These are phyloP conservation scores for Xylaria bambusicola DNA, from an alignment of 495 filamentous ascomycete species.

Conservation along the genomic window DNA sequence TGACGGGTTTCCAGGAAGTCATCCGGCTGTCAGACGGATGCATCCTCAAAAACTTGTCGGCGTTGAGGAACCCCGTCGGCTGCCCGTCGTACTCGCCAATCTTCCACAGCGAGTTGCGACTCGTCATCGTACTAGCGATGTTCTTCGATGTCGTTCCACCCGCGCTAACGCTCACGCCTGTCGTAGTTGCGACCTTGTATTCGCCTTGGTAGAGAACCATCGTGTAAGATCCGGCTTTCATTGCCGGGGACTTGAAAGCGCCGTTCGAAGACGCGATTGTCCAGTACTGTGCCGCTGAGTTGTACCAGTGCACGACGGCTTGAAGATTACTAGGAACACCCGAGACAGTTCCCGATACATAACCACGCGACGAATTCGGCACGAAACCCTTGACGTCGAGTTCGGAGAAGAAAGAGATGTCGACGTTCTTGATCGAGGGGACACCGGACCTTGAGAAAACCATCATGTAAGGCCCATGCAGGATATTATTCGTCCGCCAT, in stretches of 20 bases:
- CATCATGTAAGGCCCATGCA: slow-evolving; percentile 69
- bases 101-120: slow-evolving; percentile 58
- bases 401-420: slow-evolving; percentile 61
- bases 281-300: slow-evolving; percentile 66
- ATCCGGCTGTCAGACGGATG: slow-evolving; percentile 66
- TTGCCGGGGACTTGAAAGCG: slow-evolving; percentile 61
- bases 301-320: slow-evolving; percentile 67
- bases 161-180: slow-evolving; percentile 54
- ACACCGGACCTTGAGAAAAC: slow-evolving; percentile 61
- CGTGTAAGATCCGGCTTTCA: slow-evolving; percentile 69
- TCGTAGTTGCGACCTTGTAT: slow-evolving; percentile 54
- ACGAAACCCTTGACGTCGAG: slow-evolving; percentile 62
- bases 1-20: slow-evolving; percentile 58
- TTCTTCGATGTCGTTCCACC: slow-evolving; percentile 54
- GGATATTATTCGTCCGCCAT: slow-evolving; percentile 59
- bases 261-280: slow-evolving; percentile 54
- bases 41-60: slow-evolving; percentile 65
- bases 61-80: slow-evolving; percentile 66
- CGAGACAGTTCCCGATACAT: slow-evolving; percentile 59
- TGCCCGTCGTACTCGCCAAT: slow-evolving; percentile 66
- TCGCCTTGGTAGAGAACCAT: slow-evolving; percentile 70
- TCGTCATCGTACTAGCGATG: slow-evolving; percentile 52
- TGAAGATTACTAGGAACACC: slow-evolving; percentile 49
- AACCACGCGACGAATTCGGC: slow-evolving; percentile 53
- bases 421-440: slow-evolving; percentile 47